These are phyloP conservation scores for Calonectria multiphialidica DNA, from an alignment of 2,329 filamentous ascomycete genomes.

Conservation along the genomic window DNA sequence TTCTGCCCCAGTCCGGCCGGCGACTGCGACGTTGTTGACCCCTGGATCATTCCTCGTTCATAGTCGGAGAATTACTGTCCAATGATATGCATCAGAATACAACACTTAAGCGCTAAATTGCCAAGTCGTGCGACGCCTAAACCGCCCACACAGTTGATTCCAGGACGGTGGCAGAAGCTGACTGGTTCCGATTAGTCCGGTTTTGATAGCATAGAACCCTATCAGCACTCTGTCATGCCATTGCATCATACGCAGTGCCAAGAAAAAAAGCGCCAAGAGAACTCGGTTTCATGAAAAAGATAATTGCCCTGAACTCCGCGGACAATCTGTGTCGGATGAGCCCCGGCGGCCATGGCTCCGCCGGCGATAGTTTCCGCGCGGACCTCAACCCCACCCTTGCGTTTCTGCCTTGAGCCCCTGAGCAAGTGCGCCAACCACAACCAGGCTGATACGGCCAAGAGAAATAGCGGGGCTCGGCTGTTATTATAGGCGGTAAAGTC, in stretches of 20 bases:
- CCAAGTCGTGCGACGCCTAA: no score
- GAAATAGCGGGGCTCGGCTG: not conserved
- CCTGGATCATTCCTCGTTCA: no score
- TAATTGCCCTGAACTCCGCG: not conserved
- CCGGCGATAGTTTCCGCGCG: slow-evolving; percentile 2
- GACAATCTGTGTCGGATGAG: not conserved
- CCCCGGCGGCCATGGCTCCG: not conserved
- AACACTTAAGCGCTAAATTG: no score
- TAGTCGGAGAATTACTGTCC: no score
- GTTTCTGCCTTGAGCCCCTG: slow-evolving; percentile 2
- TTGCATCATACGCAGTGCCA: not conserved
- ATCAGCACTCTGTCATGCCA: no score
- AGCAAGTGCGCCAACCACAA: not conserved
- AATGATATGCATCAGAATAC: no score
- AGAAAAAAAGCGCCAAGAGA: not conserved
- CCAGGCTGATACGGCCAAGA: not conserved
- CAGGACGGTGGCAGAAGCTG: no score
- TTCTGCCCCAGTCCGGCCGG: no score
- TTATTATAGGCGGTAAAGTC: not conserved
- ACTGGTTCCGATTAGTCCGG: no score
- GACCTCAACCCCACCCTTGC: not conserved
- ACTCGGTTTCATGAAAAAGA: not conserved
- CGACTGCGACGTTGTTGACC: no score
- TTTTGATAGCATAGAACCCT: no score
- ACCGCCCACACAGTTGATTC: no score